These are phyloP conservation scores for Cyberlindnera maclurae DNA, from an alignment of 805 yeast species.

Conservation along the genomic window DNA sequence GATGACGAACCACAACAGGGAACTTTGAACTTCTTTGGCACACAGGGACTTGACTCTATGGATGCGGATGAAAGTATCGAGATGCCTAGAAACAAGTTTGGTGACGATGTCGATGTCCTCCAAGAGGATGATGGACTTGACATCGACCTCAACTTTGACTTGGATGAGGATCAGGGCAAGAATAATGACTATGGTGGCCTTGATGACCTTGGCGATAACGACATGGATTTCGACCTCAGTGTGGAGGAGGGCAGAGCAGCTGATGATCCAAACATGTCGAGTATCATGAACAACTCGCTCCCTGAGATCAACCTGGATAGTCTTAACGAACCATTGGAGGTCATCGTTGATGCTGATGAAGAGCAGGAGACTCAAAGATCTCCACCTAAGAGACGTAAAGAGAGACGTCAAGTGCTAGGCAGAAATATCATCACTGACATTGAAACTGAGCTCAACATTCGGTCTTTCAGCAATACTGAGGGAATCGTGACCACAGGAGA, in stretches of 20 bases:
- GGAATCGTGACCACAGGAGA: slow-evolving; percentile 3
- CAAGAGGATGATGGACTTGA: slow-evolving; percentile 40
- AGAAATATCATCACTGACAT: slow-evolving; percentile 19
- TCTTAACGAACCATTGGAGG: slow-evolving; percentile 15
- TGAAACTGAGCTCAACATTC: slow-evolving; percentile 20
- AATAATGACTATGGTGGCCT: slow-evolving; percentile 5
- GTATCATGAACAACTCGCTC: slow-evolving; percentile 7
- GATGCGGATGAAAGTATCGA: slow-evolving; percentile 55
- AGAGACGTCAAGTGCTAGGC: slow-evolving; percentile 9
- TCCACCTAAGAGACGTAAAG: slow-evolving; percentile 5
- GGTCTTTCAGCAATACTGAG: slow-evolving; percentile 13
- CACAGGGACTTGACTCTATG: slow-evolving; percentile 13
- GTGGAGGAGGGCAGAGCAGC: slow-evolving; percentile 18
- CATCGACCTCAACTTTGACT: slow-evolving; percentile 43
- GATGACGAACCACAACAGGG: slow-evolving; percentile 21
- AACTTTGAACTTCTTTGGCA: slow-evolving; percentile 11
- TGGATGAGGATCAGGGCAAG: slow-evolving; percentile 15
- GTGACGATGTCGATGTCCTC: slow-evolving; percentile 23
- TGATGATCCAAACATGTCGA: slow-evolving; percentile 17
- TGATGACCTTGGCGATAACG: slow-evolving; percentile 20
- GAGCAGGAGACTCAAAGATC: slow-evolving; percentile 7
- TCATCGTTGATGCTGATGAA: slow-evolving; percentile 14
- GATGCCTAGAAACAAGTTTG: slow-evolving; percentile 45
- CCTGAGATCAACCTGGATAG: slow-evolving; percentile 9
- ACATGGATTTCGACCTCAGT: slow-evolving; percentile 27